These are phyloP conservation scores for Xylariaceae sp. DNA, from an alignment of 2,329 filamentous ascomycete species.

Conservation along the genomic window DNA sequence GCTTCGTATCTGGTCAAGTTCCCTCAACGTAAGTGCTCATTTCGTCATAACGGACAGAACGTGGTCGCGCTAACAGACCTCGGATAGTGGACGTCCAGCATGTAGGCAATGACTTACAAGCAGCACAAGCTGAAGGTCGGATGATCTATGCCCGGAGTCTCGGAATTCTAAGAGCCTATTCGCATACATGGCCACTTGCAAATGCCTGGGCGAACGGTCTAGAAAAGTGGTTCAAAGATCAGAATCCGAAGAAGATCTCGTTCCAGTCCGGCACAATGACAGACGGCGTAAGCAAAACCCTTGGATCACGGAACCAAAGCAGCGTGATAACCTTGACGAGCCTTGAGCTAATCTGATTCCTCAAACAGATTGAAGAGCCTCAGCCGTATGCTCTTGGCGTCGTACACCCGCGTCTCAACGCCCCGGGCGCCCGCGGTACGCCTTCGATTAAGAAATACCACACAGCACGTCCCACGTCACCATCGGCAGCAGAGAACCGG, in stretches of 20 bases:
- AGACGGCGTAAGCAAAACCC: slow-evolving; percentile 49
- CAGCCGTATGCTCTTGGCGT: slow-evolving; percentile 37
- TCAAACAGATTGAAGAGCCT: slow-evolving; percentile 31
- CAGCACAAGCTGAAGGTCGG: slow-evolving; percentile 50
- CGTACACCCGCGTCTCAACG: slow-evolving; percentile 37
- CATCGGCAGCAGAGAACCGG: slow-evolving; percentile 22
- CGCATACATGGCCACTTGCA: slow-evolving; percentile 59
- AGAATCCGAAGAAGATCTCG: slow-evolving; percentile 48
- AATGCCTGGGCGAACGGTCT: slow-evolving; percentile 59
- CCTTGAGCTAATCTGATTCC: slow-evolving; percentile 13
- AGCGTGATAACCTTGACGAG: background rate
- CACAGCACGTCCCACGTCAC: slow-evolving; percentile 33
- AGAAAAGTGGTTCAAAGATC: slow-evolving; percentile 54
- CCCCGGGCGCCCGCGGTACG: slow-evolving; percentile 28
- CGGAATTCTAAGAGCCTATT: slow-evolving; percentile 55
- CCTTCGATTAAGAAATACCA: slow-evolving; percentile 31
- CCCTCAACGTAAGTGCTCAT: slow-evolving; percentile 50
- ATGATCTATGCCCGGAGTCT: slow-evolving; percentile 55
- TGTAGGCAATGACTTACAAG: slow-evolving; percentile 46
- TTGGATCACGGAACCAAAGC: background rate
- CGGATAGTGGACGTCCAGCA: slow-evolving; percentile 37
- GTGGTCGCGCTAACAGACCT: slow-evolving; percentile 18
- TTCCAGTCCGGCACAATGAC: slow-evolving; percentile 57
- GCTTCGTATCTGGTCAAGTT: slow-evolving; percentile 60
- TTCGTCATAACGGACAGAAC: background rate